Base-by-base conservation (phyloP, 2,329 filamentous ascomycete genomes). In the Fusarium keratoplasticum region DNA sequence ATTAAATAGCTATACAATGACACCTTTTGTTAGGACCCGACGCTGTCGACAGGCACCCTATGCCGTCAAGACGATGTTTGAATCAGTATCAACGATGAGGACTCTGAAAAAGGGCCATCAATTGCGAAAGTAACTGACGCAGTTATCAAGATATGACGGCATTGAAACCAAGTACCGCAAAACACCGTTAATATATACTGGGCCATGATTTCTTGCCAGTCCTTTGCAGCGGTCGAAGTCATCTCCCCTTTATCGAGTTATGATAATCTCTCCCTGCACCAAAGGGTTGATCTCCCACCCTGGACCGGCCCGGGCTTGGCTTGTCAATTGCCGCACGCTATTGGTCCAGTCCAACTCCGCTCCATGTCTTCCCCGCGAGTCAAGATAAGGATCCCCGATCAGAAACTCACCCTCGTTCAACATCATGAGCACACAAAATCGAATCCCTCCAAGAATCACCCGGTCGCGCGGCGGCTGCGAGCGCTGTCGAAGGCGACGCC, bases 381-480 rank as follows among this genome's bases (percentile, higher is more conserved):
- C 42, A 47, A 47, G 42, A 47, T 47, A 47, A 47, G 42, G 14
- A 27, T 11, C 5, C 5, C 14, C 13, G 40, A 35, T 67, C 13
- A 50, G 5, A 36, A 67, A 44, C 33, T 40, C 38, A 33, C 5
- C 33, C 18, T 36, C 27, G 4, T 20, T 33, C 50, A 55, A 31
- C 33, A 40, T 6, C 36, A 55, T 68, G 57, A 55, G 31, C 10
- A 7, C 50, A 18, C 14, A 7, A 22, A 5, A 6, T 3, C 60
- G 33, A 4, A 1, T 10, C 3, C 5, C 31, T 11, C 11, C 29
- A 8, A 74, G 47, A 22, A 38, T 27, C 6, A 67, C 62, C 3
- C 64, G 74, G 3, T 77, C 74, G 2, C 74, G 75, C 6, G 57
- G 57, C 1, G 71, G 74, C 1, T 77, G 72, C 22, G 67, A 66